These are phyloP conservation scores for Aureobasidium leucospermi DNA, from an alignment of 2,329 filamentous ascomycete genomes.

Conservation along the genomic window DNA sequence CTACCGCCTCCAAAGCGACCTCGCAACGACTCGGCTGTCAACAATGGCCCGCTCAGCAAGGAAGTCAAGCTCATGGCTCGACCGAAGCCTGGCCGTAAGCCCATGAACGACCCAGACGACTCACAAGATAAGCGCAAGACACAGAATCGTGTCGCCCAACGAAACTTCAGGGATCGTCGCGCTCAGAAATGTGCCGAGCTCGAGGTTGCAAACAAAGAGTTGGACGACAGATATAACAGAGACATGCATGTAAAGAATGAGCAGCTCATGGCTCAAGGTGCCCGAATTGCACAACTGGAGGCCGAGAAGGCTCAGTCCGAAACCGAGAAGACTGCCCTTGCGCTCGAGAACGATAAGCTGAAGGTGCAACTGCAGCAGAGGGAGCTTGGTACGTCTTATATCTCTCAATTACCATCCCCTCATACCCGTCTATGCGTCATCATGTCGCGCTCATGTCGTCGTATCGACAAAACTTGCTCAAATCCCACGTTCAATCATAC, in stretches of 20 bases:
- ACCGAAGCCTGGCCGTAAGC: conserved; percentile 74
- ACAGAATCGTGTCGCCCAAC: conserved; percentile 86
- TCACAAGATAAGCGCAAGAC: conserved; percentile 89
- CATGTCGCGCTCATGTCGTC: too few species aligned
- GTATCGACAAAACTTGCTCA: neutral
- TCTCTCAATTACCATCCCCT: neutral
- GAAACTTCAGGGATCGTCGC: conserved; percentile 81
- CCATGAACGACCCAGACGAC: conserved; percentile 60
- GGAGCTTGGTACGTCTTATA: conserved; percentile 3
- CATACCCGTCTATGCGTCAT: neutral
- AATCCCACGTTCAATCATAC: neutral
- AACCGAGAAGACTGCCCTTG: neutral
- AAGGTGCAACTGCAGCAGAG: conserved; percentile 2
- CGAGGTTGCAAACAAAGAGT: conserved; percentile 37
- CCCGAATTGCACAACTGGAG: neutral
- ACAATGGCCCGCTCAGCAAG: conserved; percentile 11
- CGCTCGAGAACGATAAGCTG: neutral
- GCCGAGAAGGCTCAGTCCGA: neutral
- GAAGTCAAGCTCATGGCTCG: conserved; percentile 32
- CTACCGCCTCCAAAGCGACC: conserved; percentile 2
- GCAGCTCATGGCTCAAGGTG: neutral
- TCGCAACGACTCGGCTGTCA: neutral
- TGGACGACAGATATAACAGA: conserved; percentile 39
- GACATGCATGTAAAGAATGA: neutral
- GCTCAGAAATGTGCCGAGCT: conserved; percentile 73